Base-by-base conservation (phyloP, 805 yeast genomes). In the Suhomyces sp. region DNA sequence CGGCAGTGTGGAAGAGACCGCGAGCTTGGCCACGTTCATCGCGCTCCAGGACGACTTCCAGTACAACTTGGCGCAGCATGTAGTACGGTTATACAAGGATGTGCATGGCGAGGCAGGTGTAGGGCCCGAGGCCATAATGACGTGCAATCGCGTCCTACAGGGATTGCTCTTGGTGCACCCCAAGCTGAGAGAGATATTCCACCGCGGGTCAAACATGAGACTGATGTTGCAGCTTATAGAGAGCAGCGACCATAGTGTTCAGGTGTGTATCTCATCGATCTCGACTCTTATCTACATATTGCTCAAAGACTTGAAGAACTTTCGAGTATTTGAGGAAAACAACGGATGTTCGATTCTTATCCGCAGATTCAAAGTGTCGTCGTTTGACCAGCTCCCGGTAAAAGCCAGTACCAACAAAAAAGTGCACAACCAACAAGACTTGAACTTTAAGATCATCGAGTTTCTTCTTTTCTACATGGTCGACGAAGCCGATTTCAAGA, bases 391-490 rank as follows among this genome's bases (percentile, higher is more conserved):
- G 19, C 29, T 45, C 13, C 44, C 51, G 13, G 19, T 31, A 10
- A 46, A 49, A 10, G 20, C 37, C 8, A 35, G 20, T 7, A 10
- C 25, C 25, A 21, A 43, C 19, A n/a, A 39, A 7, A 41, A 31
- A 22, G 43, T 51, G 9, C 49, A 53, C 20, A 58, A 55, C 39
- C 72, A 69, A 53, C 83, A 83, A 58, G 76, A 76, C 31, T 77
- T 86, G 12, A 84, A 84, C 58, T 79, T 85, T 56, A 82, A 84
- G 57, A 77, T 84, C 10, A 74, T 87, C 46, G 92, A 87, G 67
- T 87, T 86, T 62, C 68, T 87, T 48, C 80, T 86, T 50, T 84
- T 86, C 62, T 86, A 87, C 60, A 66, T 87, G 50, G 75, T 82
- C 7, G 90, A 89, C 10, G 93, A 86, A 63, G 67, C 78, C n/a